A percentile compares a stretch with the other conserved stretches of the same genome.
Evolutionary conservation across 2,329 filamentous ascomycete species (phyloP).

Genomic region (Aspergillus terreus): DNA sequence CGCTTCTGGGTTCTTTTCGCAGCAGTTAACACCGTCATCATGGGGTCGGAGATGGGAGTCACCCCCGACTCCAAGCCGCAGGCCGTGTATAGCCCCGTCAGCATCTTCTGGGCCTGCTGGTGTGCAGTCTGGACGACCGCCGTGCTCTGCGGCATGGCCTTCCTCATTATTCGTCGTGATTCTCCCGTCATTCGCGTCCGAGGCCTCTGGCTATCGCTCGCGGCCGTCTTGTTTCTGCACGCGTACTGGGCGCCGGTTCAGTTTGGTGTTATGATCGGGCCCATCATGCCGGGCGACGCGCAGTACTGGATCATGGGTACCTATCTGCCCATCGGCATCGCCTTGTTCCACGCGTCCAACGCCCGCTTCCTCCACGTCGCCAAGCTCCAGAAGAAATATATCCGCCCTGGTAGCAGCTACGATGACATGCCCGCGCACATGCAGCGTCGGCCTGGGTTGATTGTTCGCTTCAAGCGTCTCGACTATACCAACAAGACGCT

Average conservation of each 20-base stretch:
- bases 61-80: conserved; percentile 23
- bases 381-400: conserved; percentile 50
- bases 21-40: conserved; percentile 8
- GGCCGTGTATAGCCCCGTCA: conserved; percentile 18
- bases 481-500: conserved; percentile 23
- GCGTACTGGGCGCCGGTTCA: conserved; percentile 35
- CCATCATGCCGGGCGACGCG: conserved; percentile 46
- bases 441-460: conserved; percentile 13
- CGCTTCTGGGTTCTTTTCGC: not conserved
- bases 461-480: conserved; percentile 21
- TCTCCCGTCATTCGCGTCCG: conserved; percentile 36
- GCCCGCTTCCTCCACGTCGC: conserved; percentile 59
- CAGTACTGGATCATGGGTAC: conserved; percentile 67
- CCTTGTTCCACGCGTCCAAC: conserved; percentile 63
- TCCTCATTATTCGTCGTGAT: conserved; percentile 30
- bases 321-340: conserved; percentile 62
- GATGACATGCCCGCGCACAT: conserved; percentile 4
- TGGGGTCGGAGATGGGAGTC: conserved; percentile 30
- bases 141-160: conserved; percentile 27
- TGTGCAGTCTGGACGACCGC: conserved; percentile 31
- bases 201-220: conserved; percentile 34
- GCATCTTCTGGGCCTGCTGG: conserved; percentile 28
- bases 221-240: conserved; percentile 36
- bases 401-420: conserved; percentile 14
- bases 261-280: conserved; percentile 33